A percentile compares a stretch with the other conserved stretches of the same genome.
These are phyloP conservation scores for Primulina huaijiensis DNA, from an alignment of 257 asterid species.

Conservation along the genomic window DNA sequence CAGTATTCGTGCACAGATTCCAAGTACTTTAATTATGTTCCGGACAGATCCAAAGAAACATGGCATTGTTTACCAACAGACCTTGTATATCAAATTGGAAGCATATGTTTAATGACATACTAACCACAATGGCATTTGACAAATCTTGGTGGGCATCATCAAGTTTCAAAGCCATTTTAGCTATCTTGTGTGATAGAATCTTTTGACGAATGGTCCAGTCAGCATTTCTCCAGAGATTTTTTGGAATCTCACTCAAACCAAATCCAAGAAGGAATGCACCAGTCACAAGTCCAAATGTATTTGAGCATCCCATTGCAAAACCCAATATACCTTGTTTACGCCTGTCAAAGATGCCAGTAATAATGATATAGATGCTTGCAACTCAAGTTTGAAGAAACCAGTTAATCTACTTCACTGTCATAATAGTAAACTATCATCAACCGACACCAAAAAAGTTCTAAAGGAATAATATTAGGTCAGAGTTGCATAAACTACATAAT, in stretches of 20 bases:
- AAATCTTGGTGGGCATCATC: constrained; percentile 95
- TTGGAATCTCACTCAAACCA: constrained; percentile 96
- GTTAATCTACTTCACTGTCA: constrained; percentile 5
- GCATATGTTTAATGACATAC: constrained; percentile 32
- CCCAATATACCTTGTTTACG: constrained; percentile 58
- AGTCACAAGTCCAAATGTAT: constrained; percentile 98
- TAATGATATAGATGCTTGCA: constrained; percentile 19
- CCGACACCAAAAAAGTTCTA: neutral
- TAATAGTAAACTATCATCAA: constrained; percentile 1
- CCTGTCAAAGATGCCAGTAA: constrained; percentile 49
- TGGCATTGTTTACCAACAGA: neutral
- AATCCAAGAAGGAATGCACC: constrained; percentile 99
- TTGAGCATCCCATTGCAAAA: constrained; percentile 98
- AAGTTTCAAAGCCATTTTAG: constrained; percentile 94
- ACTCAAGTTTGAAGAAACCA: constrained; percentile 13
- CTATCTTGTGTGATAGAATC: constrained; percentile 89
- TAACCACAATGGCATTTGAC: constrained; percentile 93
- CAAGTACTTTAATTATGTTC: constrained; percentile 9
- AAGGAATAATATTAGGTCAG: neutral
- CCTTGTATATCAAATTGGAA: neutral
- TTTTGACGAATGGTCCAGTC: constrained; percentile 97
- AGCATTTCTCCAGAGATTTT: constrained; percentile 86
- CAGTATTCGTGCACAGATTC: constrained; percentile 13
- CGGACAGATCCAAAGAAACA: constrained; percentile 15
- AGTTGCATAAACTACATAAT: neutral